Evolutionary conservation across 257 asterid species (phyloP).

Genomic region (Jacaranda mimosifolia): DNA sequence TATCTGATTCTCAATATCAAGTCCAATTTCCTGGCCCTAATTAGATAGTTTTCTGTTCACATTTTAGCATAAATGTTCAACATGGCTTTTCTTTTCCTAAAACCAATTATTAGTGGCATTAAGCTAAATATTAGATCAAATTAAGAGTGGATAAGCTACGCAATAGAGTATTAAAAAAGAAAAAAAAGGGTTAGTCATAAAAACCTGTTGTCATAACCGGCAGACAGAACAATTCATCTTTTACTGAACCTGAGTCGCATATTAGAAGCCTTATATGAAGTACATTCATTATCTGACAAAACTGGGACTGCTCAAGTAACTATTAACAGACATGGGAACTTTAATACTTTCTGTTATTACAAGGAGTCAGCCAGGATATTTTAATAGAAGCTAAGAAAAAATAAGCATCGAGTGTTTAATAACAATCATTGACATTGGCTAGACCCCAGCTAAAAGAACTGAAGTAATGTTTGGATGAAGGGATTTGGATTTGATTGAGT

Average conservation of each 20-base stretch:
- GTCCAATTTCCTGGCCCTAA: not conserved
- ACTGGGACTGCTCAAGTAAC: conserved; percentile 3
- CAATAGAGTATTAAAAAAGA: too few relatives aligned
- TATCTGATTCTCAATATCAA: not conserved
- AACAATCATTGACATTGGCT: conserved; percentile 8
- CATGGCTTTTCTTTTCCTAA: conserved; percentile 8
- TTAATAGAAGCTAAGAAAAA: conserved; percentile 10
- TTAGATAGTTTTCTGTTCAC: not conserved
- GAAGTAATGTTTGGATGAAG: not conserved
- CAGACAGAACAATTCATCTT: not conserved
- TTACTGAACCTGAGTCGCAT: not conserved
- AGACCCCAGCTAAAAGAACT: not conserved
- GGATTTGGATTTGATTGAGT: too few relatives aligned
- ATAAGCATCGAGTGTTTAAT: not conserved
- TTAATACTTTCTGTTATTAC: not conserved
- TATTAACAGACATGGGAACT: conserved; percentile 6
- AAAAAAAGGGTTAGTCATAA: too few relatives aligned
- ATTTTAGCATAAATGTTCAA: not conserved
- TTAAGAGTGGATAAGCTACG: conserved; percentile 26
- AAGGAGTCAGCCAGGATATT: not conserved
- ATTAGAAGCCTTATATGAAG: conserved; percentile 8
- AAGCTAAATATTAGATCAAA: not conserved
- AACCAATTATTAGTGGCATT: not conserved
- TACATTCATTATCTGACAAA: conserved; percentile 8
- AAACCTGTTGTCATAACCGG: too few relatives aligned